Conservation (phyloP, 208 protist genomes). For the Tritrichomonas foetus region DNA sequence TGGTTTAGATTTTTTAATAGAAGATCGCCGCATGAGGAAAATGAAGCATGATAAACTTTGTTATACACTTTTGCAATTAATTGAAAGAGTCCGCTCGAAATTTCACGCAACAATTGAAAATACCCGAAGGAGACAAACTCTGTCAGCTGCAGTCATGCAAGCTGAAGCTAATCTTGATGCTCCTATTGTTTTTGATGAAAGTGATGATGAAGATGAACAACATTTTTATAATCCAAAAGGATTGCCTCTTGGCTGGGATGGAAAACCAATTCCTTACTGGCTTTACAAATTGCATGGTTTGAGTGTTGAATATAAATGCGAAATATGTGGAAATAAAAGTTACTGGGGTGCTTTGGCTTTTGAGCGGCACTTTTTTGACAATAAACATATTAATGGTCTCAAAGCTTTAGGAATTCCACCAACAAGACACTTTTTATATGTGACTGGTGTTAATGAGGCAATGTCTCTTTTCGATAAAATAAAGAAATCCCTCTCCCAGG, state of each 20-base stretch:
- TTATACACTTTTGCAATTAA: not conserved
- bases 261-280: conserved; percentile 82
- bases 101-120: not conserved
- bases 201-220: conserved; percentile 53
- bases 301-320: conserved; percentile 74
- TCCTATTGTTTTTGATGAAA: conserved; percentile 42
- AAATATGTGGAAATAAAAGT: conserved; percentile 74
- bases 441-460: conserved; percentile 75
- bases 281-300: conserved; percentile 78
- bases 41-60: not conserved
- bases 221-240: conserved; percentile 68
- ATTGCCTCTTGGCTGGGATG: conserved; percentile 73
- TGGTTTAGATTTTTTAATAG: not conserved
- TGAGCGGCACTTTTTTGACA: conserved; percentile 76
- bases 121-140: not conserved
- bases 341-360: conserved; percentile 73
- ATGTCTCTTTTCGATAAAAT: conserved; percentile 55
- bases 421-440: conserved; percentile 71
- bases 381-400: conserved; percentile 73
- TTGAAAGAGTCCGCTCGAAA: not conserved
- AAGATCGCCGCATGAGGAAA: not conserved
- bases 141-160: not conserved
- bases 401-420: conserved; percentile 73
- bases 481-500: conserved; percentile 45
- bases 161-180: not conserved